A percentile compares a stretch with the other conserved stretches of the same genome.
These are phyloP conservation scores for Coelastrella sp. DNA, from an alignment of 139 green algal genomes.

Conservation along the genomic window DNA sequence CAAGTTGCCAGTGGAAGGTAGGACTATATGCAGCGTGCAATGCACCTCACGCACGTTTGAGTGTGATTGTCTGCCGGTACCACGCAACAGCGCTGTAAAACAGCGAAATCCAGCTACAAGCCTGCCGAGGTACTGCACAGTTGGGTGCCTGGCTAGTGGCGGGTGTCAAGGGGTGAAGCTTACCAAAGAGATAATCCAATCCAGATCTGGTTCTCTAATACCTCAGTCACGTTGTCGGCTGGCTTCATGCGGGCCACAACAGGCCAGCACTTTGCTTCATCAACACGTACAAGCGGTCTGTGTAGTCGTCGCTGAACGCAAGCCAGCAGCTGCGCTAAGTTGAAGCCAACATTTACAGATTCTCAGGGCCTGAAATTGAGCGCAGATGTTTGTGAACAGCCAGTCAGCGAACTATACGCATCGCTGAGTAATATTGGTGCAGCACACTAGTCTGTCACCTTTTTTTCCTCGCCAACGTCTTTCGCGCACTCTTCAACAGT, in stretches of 20 bases:
- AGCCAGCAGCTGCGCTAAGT: background rate
- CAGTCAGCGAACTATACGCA: no score
- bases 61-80: no score
- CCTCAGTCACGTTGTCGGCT: background rate
- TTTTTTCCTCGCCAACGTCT: background rate
- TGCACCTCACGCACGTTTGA: no score
- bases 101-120: background rate
- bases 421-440: no score
- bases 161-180: background rate
- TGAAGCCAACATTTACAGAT: background rate
- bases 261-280: background rate
- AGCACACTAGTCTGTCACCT: background rate
- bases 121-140: background rate
- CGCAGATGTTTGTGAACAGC: no score
- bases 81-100: no score
- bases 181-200: background rate
- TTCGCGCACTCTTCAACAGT: background rate
- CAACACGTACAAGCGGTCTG: background rate
- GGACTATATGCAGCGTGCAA: no score
- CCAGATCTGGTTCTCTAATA: constrained; percentile 14
- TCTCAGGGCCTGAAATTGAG: background rate
- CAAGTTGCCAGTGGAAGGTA: no score
- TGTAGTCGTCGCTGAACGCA: background rate
- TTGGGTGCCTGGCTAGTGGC: no score
- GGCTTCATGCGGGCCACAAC: background rate